Base-by-base conservation (phyloP, 2,329 filamentous ascomycete genomes). In the Rhinocladiella similis region DNA sequence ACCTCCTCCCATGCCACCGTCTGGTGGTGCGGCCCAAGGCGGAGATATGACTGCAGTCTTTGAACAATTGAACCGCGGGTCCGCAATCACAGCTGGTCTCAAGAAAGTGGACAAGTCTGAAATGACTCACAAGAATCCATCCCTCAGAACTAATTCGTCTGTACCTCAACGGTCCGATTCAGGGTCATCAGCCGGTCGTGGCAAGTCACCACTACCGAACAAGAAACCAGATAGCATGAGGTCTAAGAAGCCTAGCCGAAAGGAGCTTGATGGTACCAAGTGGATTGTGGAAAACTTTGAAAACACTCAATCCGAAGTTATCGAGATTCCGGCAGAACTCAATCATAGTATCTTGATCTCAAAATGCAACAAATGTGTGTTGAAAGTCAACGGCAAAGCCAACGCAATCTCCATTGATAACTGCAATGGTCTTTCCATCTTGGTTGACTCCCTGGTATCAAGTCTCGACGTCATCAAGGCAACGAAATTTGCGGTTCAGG, bases 71-170 rank as follows among this genome's bases (percentile, higher is more conserved):
- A 97, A 97, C 75, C 87, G 88, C 71, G 94, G 94, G 55, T 85
- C 90, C 58, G 81, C 84, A n/a, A 90, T 99, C 57, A 99, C 94
- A 3, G 86, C 90, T 63, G 87, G 89, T 29, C 81, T 99, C 35
- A 88, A 89, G 64, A 99, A 97, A 79, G 94, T 99, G 48, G 93
- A 97, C 76, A 88, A 87, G 70, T 94, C 89, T 52, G 82, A 97
- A 73, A 97, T 97, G 93, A 99, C 94, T 58, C 94, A 99, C 77
- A 97, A 97, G 80, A 99, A 99, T 75, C 94, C 94, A 13, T 84
- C 86, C 9, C 80, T 99, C 56, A 87, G 94, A 61, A 83, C 89
- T 20, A 79, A 80, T 59, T 88, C 89, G 12, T 82, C 84, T 1
- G 90, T 93, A 2, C 80, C 89, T 1, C 79, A 79, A 55, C 76